Conservation (phyloP, 2,329 filamentous ascomycete species). For the Aspergillus pseudoterreus region DNA sequence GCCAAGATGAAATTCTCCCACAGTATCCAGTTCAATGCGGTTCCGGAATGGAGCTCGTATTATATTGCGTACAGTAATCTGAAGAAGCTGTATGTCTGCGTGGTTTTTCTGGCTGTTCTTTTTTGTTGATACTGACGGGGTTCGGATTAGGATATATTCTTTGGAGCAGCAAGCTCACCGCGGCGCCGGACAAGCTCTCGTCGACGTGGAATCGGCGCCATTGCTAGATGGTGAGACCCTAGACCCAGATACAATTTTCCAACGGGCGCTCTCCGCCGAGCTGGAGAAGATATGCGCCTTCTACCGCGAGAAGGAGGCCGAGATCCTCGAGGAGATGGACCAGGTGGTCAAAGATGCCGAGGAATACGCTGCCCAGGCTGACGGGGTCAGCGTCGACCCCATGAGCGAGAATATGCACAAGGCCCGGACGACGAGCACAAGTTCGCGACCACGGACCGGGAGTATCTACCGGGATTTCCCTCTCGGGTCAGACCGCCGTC, state of each 20-base stretch:
- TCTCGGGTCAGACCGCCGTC: slow-evolving; percentile 44
- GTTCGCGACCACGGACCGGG: slow-evolving; percentile 40
- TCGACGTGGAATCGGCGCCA: slow-evolving; percentile 80
- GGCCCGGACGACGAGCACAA: slow-evolving; percentile 38
- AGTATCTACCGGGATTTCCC: slow-evolving; percentile 54
- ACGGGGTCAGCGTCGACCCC: slow-evolving; percentile 41
- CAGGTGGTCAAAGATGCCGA: slow-evolving; percentile 72
- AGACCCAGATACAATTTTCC: slow-evolving; percentile 79
- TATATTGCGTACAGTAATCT: slow-evolving; percentile 98
- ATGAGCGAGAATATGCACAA: slow-evolving; percentile 41
- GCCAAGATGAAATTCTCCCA: slow-evolving; percentile 99
- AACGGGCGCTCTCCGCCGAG: slow-evolving; percentile 77
- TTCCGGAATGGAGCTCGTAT: slow-evolving; percentile 98
- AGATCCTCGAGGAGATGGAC: slow-evolving; percentile 77
- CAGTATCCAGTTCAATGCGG: slow-evolving; percentile 98
- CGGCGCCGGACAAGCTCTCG: slow-evolving; percentile 44
- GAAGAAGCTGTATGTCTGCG: slow-evolving; percentile 79
- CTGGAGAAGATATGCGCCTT: slow-evolving; percentile 93
- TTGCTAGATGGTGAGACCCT: slow-evolving; percentile 60
- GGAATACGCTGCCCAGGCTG: slow-evolving; percentile 59
- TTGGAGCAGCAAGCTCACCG: slow-evolving; percentile 82
- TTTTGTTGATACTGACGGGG: not conserved
- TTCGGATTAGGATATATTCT: slow-evolving; percentile 71
- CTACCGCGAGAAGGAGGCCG: slow-evolving; percentile 82
- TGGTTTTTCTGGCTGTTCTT: slow-evolving; percentile 4